These are phyloP conservation scores for Annulohypoxylon stygium DNA, from an alignment of 495 filamentous ascomycete genomes.

Conservation along the genomic window DNA sequence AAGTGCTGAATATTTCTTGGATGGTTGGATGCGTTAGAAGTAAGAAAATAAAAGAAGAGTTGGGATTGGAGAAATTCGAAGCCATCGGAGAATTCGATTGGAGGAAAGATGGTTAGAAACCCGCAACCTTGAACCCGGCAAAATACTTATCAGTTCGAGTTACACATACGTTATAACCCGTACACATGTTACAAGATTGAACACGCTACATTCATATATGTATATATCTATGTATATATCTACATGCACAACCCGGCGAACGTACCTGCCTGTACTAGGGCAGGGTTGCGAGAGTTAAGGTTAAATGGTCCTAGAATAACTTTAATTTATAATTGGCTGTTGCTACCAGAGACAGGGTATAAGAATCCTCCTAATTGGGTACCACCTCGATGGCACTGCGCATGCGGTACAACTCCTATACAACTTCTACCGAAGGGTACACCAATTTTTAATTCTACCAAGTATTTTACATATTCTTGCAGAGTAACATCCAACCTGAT, in stretches of 20 bases:
- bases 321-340: conserved; percentile 15
- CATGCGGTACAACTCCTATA: conserved; percentile 33
- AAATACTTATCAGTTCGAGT: conserved; percentile 7
- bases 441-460: not conserved
- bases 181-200: not conserved
- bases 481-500: conserved; percentile 15
- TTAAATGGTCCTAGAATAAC: conserved; percentile 15
- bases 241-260: conserved; percentile 25
- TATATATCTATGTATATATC: not conserved
- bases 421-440: not conserved
- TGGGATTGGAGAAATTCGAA: conserved; percentile 4
- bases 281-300: conserved; percentile 30
- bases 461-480: not conserved
- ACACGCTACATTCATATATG: not conserved
- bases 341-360: not conserved
- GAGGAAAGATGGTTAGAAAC: not conserved
- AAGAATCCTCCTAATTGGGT: conserved; percentile 43
- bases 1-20: not conserved
- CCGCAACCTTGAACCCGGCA: not conserved
- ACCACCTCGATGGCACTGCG: conserved; percentile 45
- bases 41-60: not conserved
- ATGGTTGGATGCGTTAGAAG: not conserved
- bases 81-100: conserved; percentile 18
- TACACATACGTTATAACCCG: conserved; percentile 2
- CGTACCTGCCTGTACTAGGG: conserved; percentile 18